These are phyloP conservation scores for Mortierella sp. DNA, from an alignment of 371 early-diverging fungal genomes.

Conservation along the genomic window DNA sequence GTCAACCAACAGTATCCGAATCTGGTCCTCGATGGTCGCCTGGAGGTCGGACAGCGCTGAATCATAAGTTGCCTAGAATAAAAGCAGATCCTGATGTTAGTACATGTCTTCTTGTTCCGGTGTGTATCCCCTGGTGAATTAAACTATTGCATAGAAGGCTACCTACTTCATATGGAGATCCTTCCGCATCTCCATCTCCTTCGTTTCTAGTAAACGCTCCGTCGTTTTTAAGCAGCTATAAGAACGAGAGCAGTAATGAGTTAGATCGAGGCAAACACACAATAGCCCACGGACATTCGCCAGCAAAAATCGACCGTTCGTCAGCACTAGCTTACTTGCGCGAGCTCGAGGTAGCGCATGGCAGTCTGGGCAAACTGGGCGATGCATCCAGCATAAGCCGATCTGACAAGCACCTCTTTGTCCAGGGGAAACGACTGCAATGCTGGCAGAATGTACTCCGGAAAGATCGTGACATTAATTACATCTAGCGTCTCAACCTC, in stretches of 20 bases:
- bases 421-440: conserved; percentile 79
- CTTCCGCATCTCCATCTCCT: conserved; percentile 68
- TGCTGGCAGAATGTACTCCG: conserved; percentile 89
- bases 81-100: not conserved
- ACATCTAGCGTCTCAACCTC: conserved; percentile 84
- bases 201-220: conserved; percentile 68
- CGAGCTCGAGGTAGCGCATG: conserved; percentile 78
- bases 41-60: conserved; percentile 80
- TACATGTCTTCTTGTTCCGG: not conserved
- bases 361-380: conserved; percentile 86
- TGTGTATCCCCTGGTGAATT: too few species aligned
- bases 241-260: not conserved
- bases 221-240: conserved; percentile 71
- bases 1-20: conserved; percentile 79
- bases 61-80: conserved; percentile 78
- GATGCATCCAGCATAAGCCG: conserved; percentile 87
- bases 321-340: conserved; percentile 59
- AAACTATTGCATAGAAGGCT: not conserved
- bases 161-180: conserved; percentile 69
- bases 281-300: not conserved
- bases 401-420: conserved; percentile 82
- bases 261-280: not conserved
- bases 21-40: conserved; percentile 80
- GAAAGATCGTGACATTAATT: conserved; percentile 89
- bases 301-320: not conserved